These are phyloP conservation scores for Hondaea fermentalgiana DNA, from an alignment of 108 stramenopile species.

Conservation along the genomic window DNA sequence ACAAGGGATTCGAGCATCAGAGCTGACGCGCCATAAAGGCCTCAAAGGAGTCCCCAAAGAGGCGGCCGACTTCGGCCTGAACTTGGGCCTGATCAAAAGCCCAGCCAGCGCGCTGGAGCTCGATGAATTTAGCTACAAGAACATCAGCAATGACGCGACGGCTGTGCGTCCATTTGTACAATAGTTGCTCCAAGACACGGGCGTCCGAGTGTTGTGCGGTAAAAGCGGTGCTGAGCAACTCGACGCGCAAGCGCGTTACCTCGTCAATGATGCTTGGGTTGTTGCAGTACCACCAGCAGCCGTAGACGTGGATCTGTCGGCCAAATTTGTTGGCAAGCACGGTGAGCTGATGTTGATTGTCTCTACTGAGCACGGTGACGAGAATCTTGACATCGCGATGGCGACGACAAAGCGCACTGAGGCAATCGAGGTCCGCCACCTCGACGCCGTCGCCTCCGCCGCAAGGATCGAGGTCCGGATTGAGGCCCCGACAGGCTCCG, in stretches of 20 bases:
- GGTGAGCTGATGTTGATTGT: slow-evolving; percentile 75
- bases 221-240: slow-evolving; percentile 76
- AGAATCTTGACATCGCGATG: slow-evolving; percentile 72
- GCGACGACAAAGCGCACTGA: slow-evolving; percentile 53
- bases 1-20: background rate
- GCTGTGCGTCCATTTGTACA: slow-evolving; percentile 88
- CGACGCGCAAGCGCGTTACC: slow-evolving; percentile 72
- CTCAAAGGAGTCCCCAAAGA: slow-evolving; percentile 73
- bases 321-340: slow-evolving; percentile 75
- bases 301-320: slow-evolving; percentile 73
- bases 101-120: slow-evolving; percentile 52
- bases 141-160: slow-evolving; percentile 64
- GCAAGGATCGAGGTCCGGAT: slow-evolving; percentile 47
- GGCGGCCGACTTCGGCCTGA: slow-evolving; percentile 52
- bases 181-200: slow-evolving; percentile 73
- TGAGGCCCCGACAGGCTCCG: slow-evolving; percentile 67
- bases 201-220: slow-evolving; percentile 78
- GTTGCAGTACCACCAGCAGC: slow-evolving; percentile 81
- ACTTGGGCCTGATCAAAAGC: slow-evolving; percentile 49
- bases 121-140: slow-evolving; percentile 54
- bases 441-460: slow-evolving; percentile 66
- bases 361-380: slow-evolving; percentile 69
- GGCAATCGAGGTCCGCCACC: slow-evolving; percentile 58
- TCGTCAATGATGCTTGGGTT: slow-evolving; percentile 73
- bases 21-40: slow-evolving; percentile 59